Evolutionary conservation across 2,329 filamentous ascomycete species (phyloP).

Genomic region (Sporothrix sp.): DNA sequence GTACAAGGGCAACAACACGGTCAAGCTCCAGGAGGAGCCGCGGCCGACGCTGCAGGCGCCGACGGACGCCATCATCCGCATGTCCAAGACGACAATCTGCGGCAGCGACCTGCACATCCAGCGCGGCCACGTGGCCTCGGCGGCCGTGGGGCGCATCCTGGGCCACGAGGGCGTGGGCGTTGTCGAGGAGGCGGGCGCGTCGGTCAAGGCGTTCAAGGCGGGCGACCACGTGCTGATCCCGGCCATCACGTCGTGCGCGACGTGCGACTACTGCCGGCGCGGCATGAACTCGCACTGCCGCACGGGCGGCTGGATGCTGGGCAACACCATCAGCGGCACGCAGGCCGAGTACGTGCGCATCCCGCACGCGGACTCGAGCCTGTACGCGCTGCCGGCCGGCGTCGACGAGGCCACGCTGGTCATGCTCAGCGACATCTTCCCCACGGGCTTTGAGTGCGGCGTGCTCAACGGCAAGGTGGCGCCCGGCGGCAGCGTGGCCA

Average conservation of each 20-base stretch:
- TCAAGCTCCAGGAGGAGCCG: slow-evolving; percentile 32
- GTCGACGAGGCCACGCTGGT: slow-evolving; percentile 31
- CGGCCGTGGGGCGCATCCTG: slow-evolving; percentile 35
- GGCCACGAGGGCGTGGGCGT: slow-evolving; percentile 46
- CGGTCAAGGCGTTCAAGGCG: slow-evolving; percentile 36
- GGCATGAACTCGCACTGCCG: slow-evolving; percentile 44
- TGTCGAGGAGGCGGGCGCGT: slow-evolving; percentile 34
- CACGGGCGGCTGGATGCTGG: slow-evolving; percentile 45
- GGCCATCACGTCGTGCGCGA: slow-evolving; percentile 41
- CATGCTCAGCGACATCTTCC: slow-evolving; percentile 46
- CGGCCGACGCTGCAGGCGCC: slow-evolving; percentile 31
- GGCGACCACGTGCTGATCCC: slow-evolving; percentile 44
- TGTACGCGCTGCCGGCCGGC: slow-evolving; percentile 35
- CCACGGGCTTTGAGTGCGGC: slow-evolving; percentile 47
- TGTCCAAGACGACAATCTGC: slow-evolving; percentile 41
- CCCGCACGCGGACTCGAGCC: slow-evolving; percentile 38
- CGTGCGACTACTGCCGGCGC: slow-evolving; percentile 40
- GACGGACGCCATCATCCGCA: slow-evolving; percentile 39
- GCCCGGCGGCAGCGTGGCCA: slow-evolving; percentile 41
- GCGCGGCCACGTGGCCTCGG: slow-evolving; percentile 42
- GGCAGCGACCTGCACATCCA: slow-evolving; percentile 47
- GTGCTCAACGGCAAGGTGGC: slow-evolving; percentile 41
- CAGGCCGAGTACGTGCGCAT: slow-evolving; percentile 49
- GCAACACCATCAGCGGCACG: slow-evolving; percentile 42
- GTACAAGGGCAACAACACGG: slow-evolving; percentile 23